Base-by-base conservation (phyloP, 106 monocot genomes). In the Hemerocallis citrina region DNA sequence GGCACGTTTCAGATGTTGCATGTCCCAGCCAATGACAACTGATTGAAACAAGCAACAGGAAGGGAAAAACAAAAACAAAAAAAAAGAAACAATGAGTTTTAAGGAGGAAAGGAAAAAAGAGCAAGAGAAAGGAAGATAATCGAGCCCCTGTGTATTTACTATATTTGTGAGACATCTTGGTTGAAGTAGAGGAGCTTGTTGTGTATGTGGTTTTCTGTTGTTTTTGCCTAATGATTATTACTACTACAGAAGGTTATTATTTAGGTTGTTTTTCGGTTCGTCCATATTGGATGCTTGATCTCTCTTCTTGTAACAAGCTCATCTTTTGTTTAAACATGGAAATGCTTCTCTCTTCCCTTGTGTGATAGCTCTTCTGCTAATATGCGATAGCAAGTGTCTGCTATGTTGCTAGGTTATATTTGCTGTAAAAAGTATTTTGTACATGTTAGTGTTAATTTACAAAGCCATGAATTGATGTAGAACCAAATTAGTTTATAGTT, bases 1-100 rank as follows among this genome's bases (percentile, higher is more conserved):
- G 20, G 74, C 74, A 13, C 61, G 74, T 2, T 74, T 74, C 67
- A 30, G 68, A 7, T 74, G 74, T 9, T 74, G 74, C 61, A 55
- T 74, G 52, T 15, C 74, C 0, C 59, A 68, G 30, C 73, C 73
- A 6, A 66, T 66, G 73, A 66, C 73, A 5, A 59, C 32, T 6
- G 51, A 61, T 46, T 76, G 52, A 45, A 12, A 23, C 7, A 3
- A 21, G 19, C 1, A 21, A 15, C 13, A 39, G 7, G 7, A 24
- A 65, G 29, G 0, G 36, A 22, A 52, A 38, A 54, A 40, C 38
- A 22, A 30, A 33, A 67, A 32, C 25, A 63, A 32, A 36, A 14
- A 24, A 39, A 29, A 61, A 7, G 54, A 55, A n/a, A n/a, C n/a
- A n/a, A n/a, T n/a, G n/a, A n/a, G n/a, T n/a, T 38, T 38, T 38